Conservation (phyloP, 2,329 filamentous ascomycete species). For the Trichoderma aggressivum region DNA sequence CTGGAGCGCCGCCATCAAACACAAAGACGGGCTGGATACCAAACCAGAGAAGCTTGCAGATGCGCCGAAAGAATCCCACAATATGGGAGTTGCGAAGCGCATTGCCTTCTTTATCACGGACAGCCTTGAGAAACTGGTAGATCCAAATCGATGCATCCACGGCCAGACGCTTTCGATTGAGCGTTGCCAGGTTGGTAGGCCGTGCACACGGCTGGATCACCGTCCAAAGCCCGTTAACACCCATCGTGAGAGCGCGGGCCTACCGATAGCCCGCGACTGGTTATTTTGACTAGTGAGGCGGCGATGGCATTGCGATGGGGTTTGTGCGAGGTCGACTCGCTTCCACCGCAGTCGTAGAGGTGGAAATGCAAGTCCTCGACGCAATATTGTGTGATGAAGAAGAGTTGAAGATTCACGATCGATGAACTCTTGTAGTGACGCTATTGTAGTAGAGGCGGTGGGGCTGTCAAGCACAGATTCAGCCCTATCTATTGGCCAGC, state of each 20-base stretch:
- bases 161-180: constrained; percentile 93
- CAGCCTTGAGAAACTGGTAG: constrained; percentile 98
- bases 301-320: background rate
- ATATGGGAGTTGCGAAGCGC: constrained; percentile 93
- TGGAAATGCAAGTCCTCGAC: background rate
- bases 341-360: background rate
- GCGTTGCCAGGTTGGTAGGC: constrained; percentile 91
- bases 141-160: constrained; percentile 99
- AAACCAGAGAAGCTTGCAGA: constrained; percentile 96
- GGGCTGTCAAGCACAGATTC: background rate
- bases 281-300: background rate
- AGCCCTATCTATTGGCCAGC: constrained; percentile 14
- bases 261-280: background rate
- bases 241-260: constrained; percentile 57
- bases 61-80: constrained; percentile 95
- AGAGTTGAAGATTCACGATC: constrained; percentile 13
- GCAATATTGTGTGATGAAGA: background rate
- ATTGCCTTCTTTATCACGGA: constrained; percentile 97
- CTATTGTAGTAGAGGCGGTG: background rate
- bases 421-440: constrained; percentile 3
- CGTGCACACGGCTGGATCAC: constrained; percentile 92
- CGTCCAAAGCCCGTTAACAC: constrained; percentile 97
- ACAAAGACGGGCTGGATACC: constrained; percentile 97
- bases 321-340: constrained; percentile 1
- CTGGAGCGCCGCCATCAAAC: constrained; percentile 92